Evolutionary conservation across 306 rosid species (phyloP), one percentile per base, ranked within the genome.

Genomic region (Cicer judaicum): DNA sequence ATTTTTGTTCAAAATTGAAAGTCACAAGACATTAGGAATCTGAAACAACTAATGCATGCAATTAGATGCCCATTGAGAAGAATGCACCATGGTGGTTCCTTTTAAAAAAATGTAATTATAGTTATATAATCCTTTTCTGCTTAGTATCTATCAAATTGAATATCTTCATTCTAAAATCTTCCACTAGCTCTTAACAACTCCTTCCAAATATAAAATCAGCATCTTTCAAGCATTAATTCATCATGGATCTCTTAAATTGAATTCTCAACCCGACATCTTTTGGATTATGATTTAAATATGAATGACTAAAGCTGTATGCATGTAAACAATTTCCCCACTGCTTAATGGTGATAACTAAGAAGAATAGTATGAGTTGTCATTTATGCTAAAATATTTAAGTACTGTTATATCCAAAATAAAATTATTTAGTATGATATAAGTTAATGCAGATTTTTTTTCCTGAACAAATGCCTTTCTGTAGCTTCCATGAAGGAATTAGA

Each of bases 41-140:
- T 21, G 38, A 53, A 76, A 66, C 79, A 75, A 41, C 73, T 75
- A 72, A 75, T 19, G 61, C 79, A 65, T 13, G 57, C 69, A 57
- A 67, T 38, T 36, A 36, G 57, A 46, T 55, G 11, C 50, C 16
- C 49, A 29, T 53, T n/a, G 24, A 21, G 13, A 55, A 19, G 29
- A 18, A 52, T 40, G 12, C 24, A 39, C 5, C 36, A 29, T 29
- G 36, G 5, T 29, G 36, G 36, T 29, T 29, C 36, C 36, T 29
- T 29, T 29, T 0, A 29, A 29, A 29, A 29, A 3, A 29, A 29
- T 29, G 36, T 29, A 29, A 29, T 29, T 29, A 29, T 29, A 29
- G 36, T 29, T 29, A 29, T 29, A 29, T 29, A 3, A 29, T 29
- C 36, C 36, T 29, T 29, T 29, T 29, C 5, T 4, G 36, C 36